Evolutionary conservation across 2,329 filamentous ascomycete species (phyloP), one percentile per base, ranked within the genome.

Genomic region (Graphiopsis chlorocephala): DNA sequence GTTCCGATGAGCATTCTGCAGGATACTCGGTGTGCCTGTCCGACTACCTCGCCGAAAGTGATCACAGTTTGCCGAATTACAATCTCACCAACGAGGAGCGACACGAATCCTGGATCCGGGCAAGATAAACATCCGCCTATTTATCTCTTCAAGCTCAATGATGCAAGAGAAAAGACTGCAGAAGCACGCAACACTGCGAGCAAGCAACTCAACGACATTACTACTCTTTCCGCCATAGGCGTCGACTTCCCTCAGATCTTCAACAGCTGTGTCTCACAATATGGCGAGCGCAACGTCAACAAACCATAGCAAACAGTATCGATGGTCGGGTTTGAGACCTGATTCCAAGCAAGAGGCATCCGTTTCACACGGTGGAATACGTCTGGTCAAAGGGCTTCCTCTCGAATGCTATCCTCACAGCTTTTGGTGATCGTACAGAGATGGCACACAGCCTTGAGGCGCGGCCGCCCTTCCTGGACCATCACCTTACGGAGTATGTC

Each of bases 401-500:
- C 4, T 31, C 58, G 2, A 61, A 65, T 50, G 38, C 59, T 23
- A 65, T 65, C 17, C 59, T 65, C 25, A 65, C 48, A 15, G 60
- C 52, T 26, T 38, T 62, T 15, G 64, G 50, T 23, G 59, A 65
- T 42, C 57, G 53, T 25, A 33, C 58, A 38, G 64, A 65, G 26
- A 74, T 75, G 73, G 70, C 67, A 4, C 68, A 73, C 59, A 68
- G 68, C 17, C 67, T 75, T 42, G 75, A 76, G 65, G 70, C 68
- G 7, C 70, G 74, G 3, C 69, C 73, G 1, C 71, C 74, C 1
- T 76, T 76, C 64, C 69, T 76, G 7, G 74, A 76, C 55, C 74
- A 76, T 56, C 67, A 72, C 8, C 65, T 76, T 6, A 74, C 73
- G 0, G 72, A 76, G 63, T 76, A 73, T 42, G 72, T 69, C 10